A percentile compares a stretch with the other conserved stretches of the same genome.
phyloP scores from a whole-genome alignment of 2,329 filamentous ascomycete species.

The Pseudogymnoascus sp. region DNA sequence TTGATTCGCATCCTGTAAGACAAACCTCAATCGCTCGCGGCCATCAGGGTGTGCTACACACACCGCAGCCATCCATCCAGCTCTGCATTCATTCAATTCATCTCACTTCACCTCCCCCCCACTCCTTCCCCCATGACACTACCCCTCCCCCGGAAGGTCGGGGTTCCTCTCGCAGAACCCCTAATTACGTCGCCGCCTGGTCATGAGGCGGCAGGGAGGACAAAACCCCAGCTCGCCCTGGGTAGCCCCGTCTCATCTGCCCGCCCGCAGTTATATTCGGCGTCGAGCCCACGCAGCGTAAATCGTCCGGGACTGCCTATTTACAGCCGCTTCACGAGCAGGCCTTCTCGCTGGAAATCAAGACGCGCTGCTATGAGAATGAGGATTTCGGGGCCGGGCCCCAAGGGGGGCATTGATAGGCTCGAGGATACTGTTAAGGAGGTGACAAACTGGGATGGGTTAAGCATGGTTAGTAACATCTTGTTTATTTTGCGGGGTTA shows the following conservation, averaged over 20 bases:
- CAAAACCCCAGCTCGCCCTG: background rate
- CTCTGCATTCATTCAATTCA: too few species aligned
- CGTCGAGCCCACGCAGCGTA: background rate
- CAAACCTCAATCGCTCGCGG: background rate
- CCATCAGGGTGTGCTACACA: background rate
- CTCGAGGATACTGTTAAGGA: background rate
- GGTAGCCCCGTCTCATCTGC: background rate
- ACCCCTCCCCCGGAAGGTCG: background rate
- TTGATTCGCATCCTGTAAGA: background rate
- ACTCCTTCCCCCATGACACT: too few species aligned
- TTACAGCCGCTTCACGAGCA: background rate
- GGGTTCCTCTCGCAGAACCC: background rate
- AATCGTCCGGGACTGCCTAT: background rate
- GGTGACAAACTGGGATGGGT: constrained; percentile 33
- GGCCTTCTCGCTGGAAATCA: background rate
- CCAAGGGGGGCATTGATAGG: background rate
- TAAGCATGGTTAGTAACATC: constrained; percentile 34
- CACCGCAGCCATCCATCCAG: too few species aligned
- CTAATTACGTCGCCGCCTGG: background rate
- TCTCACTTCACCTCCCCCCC: too few species aligned
- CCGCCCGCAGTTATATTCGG: background rate
- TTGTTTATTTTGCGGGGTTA: background rate
- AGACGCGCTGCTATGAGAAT: background rate
- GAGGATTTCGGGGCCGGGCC: background rate
- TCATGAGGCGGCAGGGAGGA: background rate